Conservation (phyloP, 129 eudicot genomes). For the Erigeron canadensis region DNA sequence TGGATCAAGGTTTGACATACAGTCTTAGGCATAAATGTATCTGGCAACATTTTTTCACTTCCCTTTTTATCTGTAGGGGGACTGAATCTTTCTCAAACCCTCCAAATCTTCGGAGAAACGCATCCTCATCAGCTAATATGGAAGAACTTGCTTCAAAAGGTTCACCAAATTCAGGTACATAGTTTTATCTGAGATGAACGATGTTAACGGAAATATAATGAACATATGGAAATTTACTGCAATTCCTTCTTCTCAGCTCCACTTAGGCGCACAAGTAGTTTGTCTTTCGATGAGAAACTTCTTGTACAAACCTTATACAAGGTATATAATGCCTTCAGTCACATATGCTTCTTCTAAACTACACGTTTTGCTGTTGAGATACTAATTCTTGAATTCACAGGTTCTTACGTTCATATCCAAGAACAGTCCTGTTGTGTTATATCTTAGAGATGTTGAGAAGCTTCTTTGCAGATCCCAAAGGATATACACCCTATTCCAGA, state of each 20-base stretch:
- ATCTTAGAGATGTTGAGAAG: constrained; percentile 86
- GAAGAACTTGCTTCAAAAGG: constrained; percentile 46
- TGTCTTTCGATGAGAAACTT: constrained; percentile 83
- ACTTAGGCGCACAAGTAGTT: constrained; percentile 75
- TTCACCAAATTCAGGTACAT: constrained; percentile 55
- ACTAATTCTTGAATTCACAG: constrained; percentile 34
- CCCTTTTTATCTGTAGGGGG: constrained; percentile 46
- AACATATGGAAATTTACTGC: neutral
- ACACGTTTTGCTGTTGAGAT: neutral
- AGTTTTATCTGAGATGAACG: neutral
- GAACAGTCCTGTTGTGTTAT: constrained; percentile 63
- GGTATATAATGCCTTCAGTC: constrained; percentile 39
- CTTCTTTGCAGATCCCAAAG: constrained; percentile 75
- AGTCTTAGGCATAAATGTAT: constrained; percentile 5
- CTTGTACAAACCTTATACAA: constrained; percentile 83
- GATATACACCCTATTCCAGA: constrained; percentile 61
- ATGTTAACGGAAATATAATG: neutral
- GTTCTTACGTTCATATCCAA: constrained; percentile 69
- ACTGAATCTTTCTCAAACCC: constrained; percentile 48
- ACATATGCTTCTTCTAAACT: neutral
- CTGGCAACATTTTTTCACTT: neutral
- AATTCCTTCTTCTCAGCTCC: constrained; percentile 52
- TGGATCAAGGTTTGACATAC: constrained; percentile 52
- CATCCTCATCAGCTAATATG: constrained; percentile 67
- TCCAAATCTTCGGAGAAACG: constrained; percentile 74